These are phyloP conservation scores for Aspergillus tamarii DNA, from an alignment of 2,329 filamentous ascomycete genomes.

Conservation along the genomic window DNA sequence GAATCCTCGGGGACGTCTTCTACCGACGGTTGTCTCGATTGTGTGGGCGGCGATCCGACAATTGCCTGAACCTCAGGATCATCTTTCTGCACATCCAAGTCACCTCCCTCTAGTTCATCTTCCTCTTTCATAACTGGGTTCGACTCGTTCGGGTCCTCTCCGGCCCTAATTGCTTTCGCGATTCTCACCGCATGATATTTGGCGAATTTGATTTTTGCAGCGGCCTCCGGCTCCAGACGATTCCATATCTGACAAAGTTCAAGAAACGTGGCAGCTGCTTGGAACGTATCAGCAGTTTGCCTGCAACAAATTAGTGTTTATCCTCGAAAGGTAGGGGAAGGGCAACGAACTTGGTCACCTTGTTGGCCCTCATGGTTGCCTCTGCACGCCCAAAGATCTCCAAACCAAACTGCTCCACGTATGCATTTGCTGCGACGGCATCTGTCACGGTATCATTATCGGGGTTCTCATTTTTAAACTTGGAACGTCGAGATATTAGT, in stretches of 20 bases:
- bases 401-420: conserved; percentile 90
- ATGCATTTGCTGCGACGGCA: conserved; percentile 83
- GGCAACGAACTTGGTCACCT: conserved; percentile 69
- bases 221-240: conserved; percentile 70
- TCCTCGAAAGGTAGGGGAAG: conserved; percentile 13
- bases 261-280: conserved; percentile 89
- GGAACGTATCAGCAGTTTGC: conserved; percentile 91
- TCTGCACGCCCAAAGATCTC: conserved; percentile 87
- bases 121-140: conserved; percentile 71
- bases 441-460: conserved; percentile 83
- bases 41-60: conserved; percentile 45
- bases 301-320: conserved; percentile 48
- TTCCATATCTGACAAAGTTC: conserved; percentile 87
- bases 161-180: conserved; percentile 84
- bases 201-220: conserved; percentile 90
- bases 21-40: conserved; percentile 57
- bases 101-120: conserved; percentile 39
- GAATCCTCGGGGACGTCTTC: conserved; percentile 64
- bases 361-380: conserved; percentile 77
- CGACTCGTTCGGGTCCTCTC: conserved; percentile 86
- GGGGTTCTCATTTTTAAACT: conserved; percentile 73
- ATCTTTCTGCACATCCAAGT: conserved; percentile 59
- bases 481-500: conserved; percentile 17
- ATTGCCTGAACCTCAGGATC: conserved; percentile 67
- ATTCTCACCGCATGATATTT: conserved; percentile 96